Evolutionary conservation across 768 basidiomycete genomes (phyloP).

Genomic region (Leucocoprinus birnbaumii): DNA sequence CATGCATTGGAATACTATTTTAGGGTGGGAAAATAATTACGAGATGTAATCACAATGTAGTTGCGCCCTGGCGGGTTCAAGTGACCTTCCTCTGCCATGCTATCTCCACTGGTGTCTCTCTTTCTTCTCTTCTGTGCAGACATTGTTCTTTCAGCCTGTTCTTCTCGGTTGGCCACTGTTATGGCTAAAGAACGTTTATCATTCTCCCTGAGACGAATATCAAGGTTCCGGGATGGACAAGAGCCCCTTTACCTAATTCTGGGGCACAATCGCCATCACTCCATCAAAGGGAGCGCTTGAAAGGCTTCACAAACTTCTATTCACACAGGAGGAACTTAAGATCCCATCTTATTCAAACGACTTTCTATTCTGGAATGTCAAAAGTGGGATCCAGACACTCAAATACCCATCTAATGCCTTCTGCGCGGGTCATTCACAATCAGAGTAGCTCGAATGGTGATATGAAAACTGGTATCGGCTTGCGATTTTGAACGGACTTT

Average conservation of each 20-base stretch:
- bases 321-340: slow-evolving; percentile 5
- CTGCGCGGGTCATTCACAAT: not conserved
- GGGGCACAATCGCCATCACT: slow-evolving; percentile 7
- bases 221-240: not conserved
- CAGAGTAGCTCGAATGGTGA: not conserved
- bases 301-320: not conserved
- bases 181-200: not conserved
- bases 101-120: too few species aligned
- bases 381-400: not conserved
- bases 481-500: not conserved
- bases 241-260: not conserved
- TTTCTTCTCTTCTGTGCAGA: too few species aligned
- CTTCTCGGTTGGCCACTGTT: too few species aligned
- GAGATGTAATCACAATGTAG: too few species aligned
- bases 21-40: too few species aligned
- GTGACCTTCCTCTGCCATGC: too few species aligned
- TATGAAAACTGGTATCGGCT: not conserved
- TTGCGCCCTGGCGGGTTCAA: too few species aligned
- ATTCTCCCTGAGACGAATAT: not conserved
- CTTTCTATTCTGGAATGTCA: not conserved
- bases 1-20: too few species aligned
- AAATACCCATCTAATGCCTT: not conserved
- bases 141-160: too few species aligned
- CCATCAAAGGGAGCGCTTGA: not conserved
- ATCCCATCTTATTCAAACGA: slow-evolving; percentile 1